These are phyloP conservation scores for Cucurbita ficifolia DNA, from an alignment of 306 rosid genomes.

Conservation along the genomic window DNA sequence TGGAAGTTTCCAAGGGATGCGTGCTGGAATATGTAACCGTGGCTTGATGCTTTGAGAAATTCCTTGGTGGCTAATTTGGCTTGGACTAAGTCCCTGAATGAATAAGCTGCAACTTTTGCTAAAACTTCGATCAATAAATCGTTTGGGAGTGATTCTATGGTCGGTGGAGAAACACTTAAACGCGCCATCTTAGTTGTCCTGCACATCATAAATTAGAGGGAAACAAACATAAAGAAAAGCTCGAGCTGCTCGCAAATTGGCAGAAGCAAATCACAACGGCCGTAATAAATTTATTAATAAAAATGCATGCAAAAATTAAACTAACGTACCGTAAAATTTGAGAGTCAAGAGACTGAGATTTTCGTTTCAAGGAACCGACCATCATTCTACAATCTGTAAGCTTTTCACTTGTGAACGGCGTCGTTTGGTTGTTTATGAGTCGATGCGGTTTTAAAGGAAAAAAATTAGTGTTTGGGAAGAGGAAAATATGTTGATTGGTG, in stretches of 20 bases:
- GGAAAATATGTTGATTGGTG: no score
- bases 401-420: background rate
- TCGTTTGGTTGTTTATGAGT: background rate
- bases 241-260: no score
- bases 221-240: no score
- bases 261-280: no score
- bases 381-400: background rate
- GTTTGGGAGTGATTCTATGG: constrained; percentile 6
- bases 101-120: constrained; percentile 17
- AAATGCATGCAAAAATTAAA: background rate
- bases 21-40: constrained; percentile 6
- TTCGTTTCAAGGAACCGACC: background rate
- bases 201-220: background rate
- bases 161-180: background rate
- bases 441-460: no score
- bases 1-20: constrained; percentile 12
- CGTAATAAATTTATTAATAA: no score
- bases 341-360: background rate
- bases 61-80: constrained; percentile 10
- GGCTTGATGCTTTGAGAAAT: background rate
- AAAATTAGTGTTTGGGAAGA: no score
- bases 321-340: background rate
- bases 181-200: background rate
- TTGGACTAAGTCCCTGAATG: constrained; percentile 12
- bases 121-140: constrained; percentile 21